Evolutionary conservation across 208 protist species (phyloP).

Genomic region (Crithidia fasciculata): DNA sequence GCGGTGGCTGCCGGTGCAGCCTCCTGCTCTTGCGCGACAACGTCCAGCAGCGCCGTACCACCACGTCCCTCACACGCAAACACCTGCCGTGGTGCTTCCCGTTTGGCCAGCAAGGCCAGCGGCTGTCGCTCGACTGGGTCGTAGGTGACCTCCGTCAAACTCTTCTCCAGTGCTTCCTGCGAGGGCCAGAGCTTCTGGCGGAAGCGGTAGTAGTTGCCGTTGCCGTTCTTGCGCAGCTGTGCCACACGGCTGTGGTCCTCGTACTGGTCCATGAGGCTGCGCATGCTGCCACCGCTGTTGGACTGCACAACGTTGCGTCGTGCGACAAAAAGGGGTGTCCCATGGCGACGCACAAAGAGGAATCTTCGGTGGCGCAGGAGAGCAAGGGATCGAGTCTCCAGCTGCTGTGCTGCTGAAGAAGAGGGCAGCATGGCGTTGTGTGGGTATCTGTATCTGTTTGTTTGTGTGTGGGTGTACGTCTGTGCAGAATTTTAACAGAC

Average conservation of each 20-base stretch:
- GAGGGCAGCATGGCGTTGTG: too few species aligned
- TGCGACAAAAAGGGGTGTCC: background rate
- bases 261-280: constrained; percentile 74
- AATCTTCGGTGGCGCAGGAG: background rate
- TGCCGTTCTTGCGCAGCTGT: constrained; percentile 55
- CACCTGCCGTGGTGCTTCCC: constrained; percentile 28
- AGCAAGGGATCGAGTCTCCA: background rate
- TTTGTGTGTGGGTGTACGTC: too few species aligned
- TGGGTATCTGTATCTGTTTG: too few species aligned
- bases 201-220: constrained; percentile 84
- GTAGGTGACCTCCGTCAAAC: constrained; percentile 63
- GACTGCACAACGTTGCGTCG: constrained; percentile 68
- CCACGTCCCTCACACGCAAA: constrained; percentile 57
- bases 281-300: constrained; percentile 34
- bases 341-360: background rate
- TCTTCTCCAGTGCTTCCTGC: constrained; percentile 66
- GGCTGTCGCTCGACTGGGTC: constrained; percentile 74
- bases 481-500: too few species aligned
- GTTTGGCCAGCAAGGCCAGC: constrained; percentile 52
- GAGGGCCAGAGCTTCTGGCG: constrained; percentile 83
- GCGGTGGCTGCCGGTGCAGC: background rate
- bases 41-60: constrained; percentile 53
- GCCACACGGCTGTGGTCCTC: constrained; percentile 41
- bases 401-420: too few species aligned
- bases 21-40: constrained; percentile 3